Base-by-base conservation (phyloP, 176 grass and related monocot species). In the Ananas comosus region DNA sequence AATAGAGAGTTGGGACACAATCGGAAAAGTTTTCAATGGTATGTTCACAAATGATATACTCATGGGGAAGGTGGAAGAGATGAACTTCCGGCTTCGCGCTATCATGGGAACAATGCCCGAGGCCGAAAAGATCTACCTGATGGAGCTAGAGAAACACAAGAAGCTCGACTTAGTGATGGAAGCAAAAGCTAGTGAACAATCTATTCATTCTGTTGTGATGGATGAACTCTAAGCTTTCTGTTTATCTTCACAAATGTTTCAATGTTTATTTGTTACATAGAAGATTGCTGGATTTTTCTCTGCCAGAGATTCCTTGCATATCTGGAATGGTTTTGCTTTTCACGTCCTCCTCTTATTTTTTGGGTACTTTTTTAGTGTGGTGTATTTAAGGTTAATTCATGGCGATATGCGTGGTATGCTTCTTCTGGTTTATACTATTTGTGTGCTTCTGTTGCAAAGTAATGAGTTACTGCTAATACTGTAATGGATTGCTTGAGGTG, bases 31-130 rank as follows among this genome's bases (percentile, higher is more conserved):
- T 53, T 81, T 66, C 51, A 51, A 49, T 4, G 88, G 88, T 52
- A 81, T 91, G 76, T 91, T 91, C 88, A 91, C 88, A 63, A 91
- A 81, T 22, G 70, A 91, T 21, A 67, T 22, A 1, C 33, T 86
- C 9, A 83, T 83, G n/a, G 19, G 76, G 3, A 80, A 80, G 19
- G 75, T 91, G 17, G 88, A 91, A 10, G 80, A 83, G 4, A 75
- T 81, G 70, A 85, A 84, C 33, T 22, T 80, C 12, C 64, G 83
- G 11, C 67, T 86, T 21, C 75, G 24, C 51, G 73, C 88, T 16
- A 83, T 81, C 50, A 86, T 86, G 80, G 80, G 10, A 13, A 13
- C 27, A 50, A 91, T 87, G 70, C 88, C 88, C 3, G 80, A 91
- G 28, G 70, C 83, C 16, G 74, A 81, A 67, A 67, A 68, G 67